Percentiles rank a stretch among this genome's conserved stretches.
phyloP scores from a whole-genome alignment of 805 yeast species.

The Candida lessepsii region DNA sequence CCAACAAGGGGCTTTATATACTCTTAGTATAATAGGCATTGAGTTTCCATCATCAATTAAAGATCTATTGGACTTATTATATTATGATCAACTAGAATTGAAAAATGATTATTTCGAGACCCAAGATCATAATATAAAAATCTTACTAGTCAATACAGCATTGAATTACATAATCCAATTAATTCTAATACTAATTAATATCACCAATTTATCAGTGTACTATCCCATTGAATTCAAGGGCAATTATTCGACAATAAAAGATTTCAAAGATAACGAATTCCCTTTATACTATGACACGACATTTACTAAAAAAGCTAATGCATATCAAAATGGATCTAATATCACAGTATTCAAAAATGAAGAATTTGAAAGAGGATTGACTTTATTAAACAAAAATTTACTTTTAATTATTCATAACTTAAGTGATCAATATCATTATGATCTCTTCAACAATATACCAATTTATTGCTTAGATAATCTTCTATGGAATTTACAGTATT shows the following conservation, averaged over 20 bases:
- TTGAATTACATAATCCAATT: constrained; percentile 30
- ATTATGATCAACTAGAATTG: constrained; percentile 19
- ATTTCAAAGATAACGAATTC: constrained; percentile 20
- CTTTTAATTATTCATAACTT: constrained; percentile 23
- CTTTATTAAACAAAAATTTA: constrained; percentile 31
- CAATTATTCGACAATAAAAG: constrained; percentile 22
- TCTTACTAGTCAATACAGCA: constrained; percentile 33
- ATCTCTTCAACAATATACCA: constrained; percentile 24
- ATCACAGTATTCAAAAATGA: constrained; percentile 17
- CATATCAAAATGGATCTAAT: constrained; percentile 13
- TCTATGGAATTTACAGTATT: constrained; percentile 40
- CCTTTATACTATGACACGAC: constrained; percentile 30
- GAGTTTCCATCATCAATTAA: constrained; percentile 34
- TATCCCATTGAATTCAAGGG: constrained; percentile 28
- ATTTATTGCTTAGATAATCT: constrained; percentile 40
- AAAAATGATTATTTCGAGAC: constrained; percentile 12
- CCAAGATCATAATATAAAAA: constrained; percentile 14
- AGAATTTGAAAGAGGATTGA: constrained; percentile 33
- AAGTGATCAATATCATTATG: constrained; percentile 14
- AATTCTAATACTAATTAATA: constrained; percentile 22
- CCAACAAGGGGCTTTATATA: constrained; percentile 20
- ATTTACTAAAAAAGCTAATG: constrained; percentile 19
- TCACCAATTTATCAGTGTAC: constrained; percentile 26
- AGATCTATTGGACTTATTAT: constrained; percentile 30
- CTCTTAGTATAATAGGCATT: constrained; percentile 30